These are phyloP conservation scores for Arabidopsis lyrata DNA, from an alignment of 441 rosid genomes.

Conservation along the genomic window DNA sequence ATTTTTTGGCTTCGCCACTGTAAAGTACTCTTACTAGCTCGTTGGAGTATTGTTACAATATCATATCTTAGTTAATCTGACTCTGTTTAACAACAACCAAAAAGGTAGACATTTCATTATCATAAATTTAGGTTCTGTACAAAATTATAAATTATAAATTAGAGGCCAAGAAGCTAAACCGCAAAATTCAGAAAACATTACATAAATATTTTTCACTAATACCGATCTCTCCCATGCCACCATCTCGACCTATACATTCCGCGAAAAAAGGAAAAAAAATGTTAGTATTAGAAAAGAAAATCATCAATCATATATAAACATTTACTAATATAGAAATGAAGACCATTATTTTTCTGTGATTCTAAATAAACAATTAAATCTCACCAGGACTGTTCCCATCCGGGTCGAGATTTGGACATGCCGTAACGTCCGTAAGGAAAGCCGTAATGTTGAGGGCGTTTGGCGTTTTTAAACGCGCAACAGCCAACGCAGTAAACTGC, in stretches of 20 bases:
- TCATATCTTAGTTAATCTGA: background rate
- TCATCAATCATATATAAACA: background rate
- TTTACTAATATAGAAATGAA: background rate
- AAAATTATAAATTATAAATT: background rate
- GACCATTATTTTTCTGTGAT: background rate
- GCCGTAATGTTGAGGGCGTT: constrained; percentile 62
- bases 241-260: constrained; percentile 40
- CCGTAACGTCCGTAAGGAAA: constrained; percentile 75
- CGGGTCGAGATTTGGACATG: constrained; percentile 80
- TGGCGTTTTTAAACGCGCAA: constrained; percentile 78
- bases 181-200: constrained; percentile 21
- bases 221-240: constrained; percentile 46
- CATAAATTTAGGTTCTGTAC: constrained; percentile 27
- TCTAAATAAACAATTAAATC: constrained; percentile 22
- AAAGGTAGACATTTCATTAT: background rate
- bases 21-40: too few relatives aligned
- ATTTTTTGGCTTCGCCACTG: too few relatives aligned
- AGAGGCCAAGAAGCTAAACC: constrained; percentile 23
- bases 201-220: constrained; percentile 23
- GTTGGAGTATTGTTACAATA: background rate
- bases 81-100: background rate
- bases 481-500: constrained; percentile 79
- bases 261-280: background rate
- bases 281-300: constrained; percentile 4
- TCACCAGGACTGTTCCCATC: constrained; percentile 88